These are phyloP conservation scores for Solanum gracilifrons DNA, from an alignment of 257 asterid species.

Conservation along the genomic window DNA sequence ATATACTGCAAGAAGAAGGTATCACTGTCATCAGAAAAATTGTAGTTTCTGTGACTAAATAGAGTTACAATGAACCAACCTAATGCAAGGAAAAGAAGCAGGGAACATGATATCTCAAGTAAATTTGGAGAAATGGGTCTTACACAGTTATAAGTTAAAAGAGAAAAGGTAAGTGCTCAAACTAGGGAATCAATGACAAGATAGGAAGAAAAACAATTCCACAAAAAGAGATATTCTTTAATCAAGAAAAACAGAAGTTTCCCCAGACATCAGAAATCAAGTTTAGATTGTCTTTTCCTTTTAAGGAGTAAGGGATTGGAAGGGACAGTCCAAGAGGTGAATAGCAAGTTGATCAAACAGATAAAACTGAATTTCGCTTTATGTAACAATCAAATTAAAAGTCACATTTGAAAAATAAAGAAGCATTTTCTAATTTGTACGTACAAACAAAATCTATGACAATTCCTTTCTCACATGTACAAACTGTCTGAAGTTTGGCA, in stretches of 20 bases:
- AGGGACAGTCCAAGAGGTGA: neutral
- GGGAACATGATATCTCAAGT: neutral
- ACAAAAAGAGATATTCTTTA: neutral
- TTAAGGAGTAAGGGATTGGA: neutral
- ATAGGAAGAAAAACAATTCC: neutral
- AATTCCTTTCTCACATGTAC: neutral
- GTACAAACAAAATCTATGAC: neutral
- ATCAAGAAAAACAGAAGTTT: neutral
- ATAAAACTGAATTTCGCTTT: neutral
- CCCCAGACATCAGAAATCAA: neutral
- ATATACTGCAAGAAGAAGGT: constrained; percentile 55
- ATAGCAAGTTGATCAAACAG: neutral
- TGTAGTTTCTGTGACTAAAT: neutral
- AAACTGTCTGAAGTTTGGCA: neutral
- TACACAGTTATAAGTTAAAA: neutral
- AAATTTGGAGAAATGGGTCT: neutral
- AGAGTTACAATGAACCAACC: neutral
- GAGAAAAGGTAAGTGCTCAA: neutral
- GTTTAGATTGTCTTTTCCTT: neutral
- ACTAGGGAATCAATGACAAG: neutral
- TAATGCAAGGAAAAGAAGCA: neutral
- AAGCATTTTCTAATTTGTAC: neutral
- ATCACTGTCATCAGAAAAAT: constrained; percentile 1
- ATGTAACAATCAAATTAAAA: neutral
- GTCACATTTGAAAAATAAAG: neutral